Conservation (phyloP, 2,329 filamentous ascomycete genomes). For the Lithohypha guttulata region DNA sequence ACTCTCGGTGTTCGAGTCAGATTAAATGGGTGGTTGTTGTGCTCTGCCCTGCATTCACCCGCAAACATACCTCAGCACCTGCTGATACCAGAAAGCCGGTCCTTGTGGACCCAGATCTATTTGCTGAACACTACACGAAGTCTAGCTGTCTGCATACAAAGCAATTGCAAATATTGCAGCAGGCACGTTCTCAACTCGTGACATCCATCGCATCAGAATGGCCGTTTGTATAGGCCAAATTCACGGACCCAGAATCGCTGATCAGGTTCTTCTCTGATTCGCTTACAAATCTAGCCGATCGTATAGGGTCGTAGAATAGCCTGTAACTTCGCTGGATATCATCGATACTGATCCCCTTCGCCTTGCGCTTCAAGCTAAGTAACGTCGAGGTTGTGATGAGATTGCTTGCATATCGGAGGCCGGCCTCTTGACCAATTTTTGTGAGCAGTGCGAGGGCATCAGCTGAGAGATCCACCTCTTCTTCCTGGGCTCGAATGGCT, state of each 20-base stretch:
- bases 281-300: constrained; percentile 81
- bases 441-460: constrained; percentile 87
- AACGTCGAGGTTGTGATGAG: constrained; percentile 91
- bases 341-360: constrained; percentile 70
- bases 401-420: constrained; percentile 92
- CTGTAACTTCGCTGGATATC: constrained; percentile 91
- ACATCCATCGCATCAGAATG: constrained; percentile 56
- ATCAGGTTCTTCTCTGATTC: constrained; percentile 91
- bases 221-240: constrained; percentile 50
- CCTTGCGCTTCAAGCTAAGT: constrained; percentile 71
- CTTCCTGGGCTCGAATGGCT: constrained; percentile 83
- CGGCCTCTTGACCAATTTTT: constrained; percentile 88
- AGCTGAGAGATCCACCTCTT: constrained; percentile 82
- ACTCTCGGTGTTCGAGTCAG: no score
- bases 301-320: constrained; percentile 80
- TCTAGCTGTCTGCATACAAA: no score
- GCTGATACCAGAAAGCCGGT: no score
- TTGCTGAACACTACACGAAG: no score
- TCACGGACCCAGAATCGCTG: constrained; percentile 71
- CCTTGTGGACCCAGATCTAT: no score
- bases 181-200: no score
- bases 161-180: no score
- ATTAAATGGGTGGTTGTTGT: no score
- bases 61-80: no score
- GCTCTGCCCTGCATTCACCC: no score